Evolutionary conservation across 176 grass and related monocot genomes (phyloP).

Genomic region (Cenchrus purpureus): DNA sequence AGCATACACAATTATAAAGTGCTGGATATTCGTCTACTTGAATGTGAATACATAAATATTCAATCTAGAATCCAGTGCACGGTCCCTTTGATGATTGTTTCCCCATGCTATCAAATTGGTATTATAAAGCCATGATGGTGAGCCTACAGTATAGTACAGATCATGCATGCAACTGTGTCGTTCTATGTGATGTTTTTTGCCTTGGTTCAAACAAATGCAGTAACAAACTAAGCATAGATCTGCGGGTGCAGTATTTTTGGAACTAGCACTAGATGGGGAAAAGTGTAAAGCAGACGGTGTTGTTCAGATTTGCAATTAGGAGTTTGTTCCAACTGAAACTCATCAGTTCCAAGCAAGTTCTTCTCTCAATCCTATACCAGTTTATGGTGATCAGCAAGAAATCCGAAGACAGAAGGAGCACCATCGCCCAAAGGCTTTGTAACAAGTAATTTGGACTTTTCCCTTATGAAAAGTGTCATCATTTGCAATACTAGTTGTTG

Average conservation of each 20-base stretch:
- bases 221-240: too few relatives aligned
- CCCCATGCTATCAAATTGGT: conserved; percentile 30
- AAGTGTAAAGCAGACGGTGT: background rate
- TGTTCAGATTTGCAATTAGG: background rate
- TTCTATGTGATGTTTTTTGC: background rate
- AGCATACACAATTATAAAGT: conserved; percentile 18
- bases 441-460: too few relatives aligned
- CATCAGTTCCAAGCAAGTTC: background rate
- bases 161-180: conserved; percentile 21
- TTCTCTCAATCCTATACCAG: background rate
- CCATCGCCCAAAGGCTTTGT: too few relatives aligned
- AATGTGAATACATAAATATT: conserved; percentile 13
- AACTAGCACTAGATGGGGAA: background rate
- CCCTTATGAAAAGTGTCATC: too few relatives aligned
- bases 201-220: background rate
- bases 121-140: background rate
- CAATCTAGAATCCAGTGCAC: conserved; percentile 32
- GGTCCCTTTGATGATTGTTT: conserved; percentile 34
- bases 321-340: background rate
- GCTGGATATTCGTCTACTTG: conserved; percentile 29
- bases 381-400: background rate
- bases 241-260: background rate
- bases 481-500: background rate
- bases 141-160: conserved; percentile 6
- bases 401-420: too few relatives aligned